These are phyloP conservation scores for Russula lepida DNA, from an alignment of 768 basidiomycete genomes.

Conservation along the genomic window DNA sequence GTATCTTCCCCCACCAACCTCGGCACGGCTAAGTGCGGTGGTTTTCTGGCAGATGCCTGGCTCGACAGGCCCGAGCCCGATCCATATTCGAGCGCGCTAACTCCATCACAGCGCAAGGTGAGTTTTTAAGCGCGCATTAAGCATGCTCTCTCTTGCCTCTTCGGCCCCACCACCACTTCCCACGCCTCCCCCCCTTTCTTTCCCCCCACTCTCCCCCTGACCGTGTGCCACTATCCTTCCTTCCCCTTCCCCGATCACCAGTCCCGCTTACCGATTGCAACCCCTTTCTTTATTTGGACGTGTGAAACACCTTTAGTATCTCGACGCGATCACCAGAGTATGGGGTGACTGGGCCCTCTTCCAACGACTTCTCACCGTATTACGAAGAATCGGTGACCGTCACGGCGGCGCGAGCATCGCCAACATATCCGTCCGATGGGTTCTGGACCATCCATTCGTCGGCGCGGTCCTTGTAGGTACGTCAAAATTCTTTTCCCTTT, in stretches of 20 bases:
- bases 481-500: constrained; percentile 11
- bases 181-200: not conserved
- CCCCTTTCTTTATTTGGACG: not conserved
- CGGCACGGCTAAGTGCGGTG: constrained; percentile 64
- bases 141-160: no score
- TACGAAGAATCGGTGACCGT: constrained; percentile 58
- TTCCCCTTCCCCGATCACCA: no score
- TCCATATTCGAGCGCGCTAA: constrained; percentile 55
- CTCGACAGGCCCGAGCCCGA: constrained; percentile 60
- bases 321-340: constrained; percentile 70
- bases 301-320: constrained; percentile 44
- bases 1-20: constrained; percentile 1
- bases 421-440: constrained; percentile 77
- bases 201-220: not conserved
- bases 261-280: not conserved
- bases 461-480: constrained; percentile 74
- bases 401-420: constrained; percentile 61
- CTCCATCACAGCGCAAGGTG: constrained; percentile 77
- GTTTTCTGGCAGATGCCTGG: constrained; percentile 75
- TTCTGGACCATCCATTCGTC: constrained; percentile 67
- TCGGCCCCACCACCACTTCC: no score
- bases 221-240: not conserved
- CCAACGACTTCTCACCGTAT: constrained; percentile 50
- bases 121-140: not conserved
- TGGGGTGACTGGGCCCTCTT: constrained; percentile 79